Percentiles rank a stretch among this genome's conserved stretches.
phyloP scores from a whole-genome alignment of 495 filamentous ascomycete genomes.

The Hyaloscypha variabilis region DNA sequence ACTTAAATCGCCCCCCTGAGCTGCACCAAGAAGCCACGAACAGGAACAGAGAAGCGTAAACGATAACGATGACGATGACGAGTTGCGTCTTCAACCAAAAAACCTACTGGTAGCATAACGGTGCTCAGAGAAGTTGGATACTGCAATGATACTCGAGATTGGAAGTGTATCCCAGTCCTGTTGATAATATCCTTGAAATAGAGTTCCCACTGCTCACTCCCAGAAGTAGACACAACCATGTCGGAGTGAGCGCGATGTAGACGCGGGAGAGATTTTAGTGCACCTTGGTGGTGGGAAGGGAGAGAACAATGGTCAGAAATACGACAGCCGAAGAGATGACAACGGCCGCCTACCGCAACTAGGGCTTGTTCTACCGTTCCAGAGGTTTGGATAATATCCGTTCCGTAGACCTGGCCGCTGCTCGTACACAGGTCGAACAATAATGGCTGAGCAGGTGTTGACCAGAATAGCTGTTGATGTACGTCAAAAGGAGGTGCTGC shows the following conservation, averaged over 20 bases:
- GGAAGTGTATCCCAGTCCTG: neutral
- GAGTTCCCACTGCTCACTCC: neutral
- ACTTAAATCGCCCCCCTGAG: constrained; percentile 5
- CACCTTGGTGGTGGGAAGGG: neutral
- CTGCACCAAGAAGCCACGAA: neutral
- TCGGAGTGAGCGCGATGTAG: neutral
- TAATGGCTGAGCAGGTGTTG: neutral
- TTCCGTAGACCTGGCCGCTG: neutral
- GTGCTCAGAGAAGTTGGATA: neutral
- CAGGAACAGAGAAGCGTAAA: neutral
- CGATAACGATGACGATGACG: too few species aligned
- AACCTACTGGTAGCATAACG: neutral
- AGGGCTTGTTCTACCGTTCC: neutral
- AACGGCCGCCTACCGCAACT: neutral
- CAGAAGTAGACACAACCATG: neutral
- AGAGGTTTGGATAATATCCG: neutral
- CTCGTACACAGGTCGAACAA: neutral
- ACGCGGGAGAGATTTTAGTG: neutral
- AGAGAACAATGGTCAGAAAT: neutral
- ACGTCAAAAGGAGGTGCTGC: neutral
- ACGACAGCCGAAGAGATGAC: neutral
- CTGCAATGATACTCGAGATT: neutral
- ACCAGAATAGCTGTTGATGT: neutral
- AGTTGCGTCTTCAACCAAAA: neutral
- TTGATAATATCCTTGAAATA: neutral